Conservation (phyloP, 2,329 filamentous ascomycete species). For the Nannizziopsis arthrosporioides region DNA sequence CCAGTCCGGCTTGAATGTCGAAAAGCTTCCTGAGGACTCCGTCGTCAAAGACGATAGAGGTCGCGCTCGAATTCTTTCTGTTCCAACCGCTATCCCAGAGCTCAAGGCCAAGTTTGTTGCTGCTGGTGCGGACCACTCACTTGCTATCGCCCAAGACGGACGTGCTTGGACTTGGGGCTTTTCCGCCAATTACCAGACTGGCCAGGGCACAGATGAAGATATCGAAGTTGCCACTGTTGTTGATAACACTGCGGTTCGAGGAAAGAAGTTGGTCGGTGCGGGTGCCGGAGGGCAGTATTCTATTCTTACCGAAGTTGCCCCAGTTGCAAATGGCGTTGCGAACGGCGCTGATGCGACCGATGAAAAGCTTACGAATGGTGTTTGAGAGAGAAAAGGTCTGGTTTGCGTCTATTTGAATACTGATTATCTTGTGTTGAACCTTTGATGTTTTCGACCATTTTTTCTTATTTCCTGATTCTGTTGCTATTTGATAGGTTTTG, state of each 20-base stretch:
- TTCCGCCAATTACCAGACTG: constrained; percentile 68
- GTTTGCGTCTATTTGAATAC: neutral
- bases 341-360: neutral
- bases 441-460: neutral
- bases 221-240: constrained; percentile 65
- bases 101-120: constrained; percentile 48
- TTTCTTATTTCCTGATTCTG: neutral
- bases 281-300: constrained; percentile 74
- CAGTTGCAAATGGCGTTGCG: neutral
- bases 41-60: constrained; percentile 53
- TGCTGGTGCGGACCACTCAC: constrained; percentile 60
- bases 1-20: constrained; percentile 49
- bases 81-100: constrained; percentile 51
- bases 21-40: constrained; percentile 45
- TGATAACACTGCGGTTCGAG: constrained; percentile 71
- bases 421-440: neutral
- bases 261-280: constrained; percentile 62
- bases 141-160: constrained; percentile 58
- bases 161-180: constrained; percentile 72
- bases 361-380: neutral
- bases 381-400: neutral
- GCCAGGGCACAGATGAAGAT: constrained; percentile 66
- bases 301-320: constrained; percentile 21
- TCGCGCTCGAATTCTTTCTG: constrained; percentile 58
- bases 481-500: neutral